phyloP scores from a whole-genome alignment of 148 eudicot genomes.

The Diospyros kaki region DNA sequence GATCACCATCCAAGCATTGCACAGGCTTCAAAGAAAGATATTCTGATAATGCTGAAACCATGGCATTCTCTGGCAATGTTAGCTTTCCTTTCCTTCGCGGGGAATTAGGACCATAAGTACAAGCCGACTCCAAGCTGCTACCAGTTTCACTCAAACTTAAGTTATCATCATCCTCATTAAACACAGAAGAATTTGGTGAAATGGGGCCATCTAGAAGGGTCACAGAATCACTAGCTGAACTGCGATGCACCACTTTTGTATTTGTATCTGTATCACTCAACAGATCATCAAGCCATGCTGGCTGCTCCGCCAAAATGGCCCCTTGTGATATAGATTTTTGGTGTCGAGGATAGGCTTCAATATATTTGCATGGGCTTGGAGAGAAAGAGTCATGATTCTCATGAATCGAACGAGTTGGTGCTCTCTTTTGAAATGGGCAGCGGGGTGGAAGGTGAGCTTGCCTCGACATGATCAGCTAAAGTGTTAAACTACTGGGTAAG shows the following conservation, averaged over 20 bases:
- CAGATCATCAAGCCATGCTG: slow-evolving; percentile 62
- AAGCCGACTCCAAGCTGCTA: slow-evolving; percentile 34
- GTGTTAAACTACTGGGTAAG: not conserved
- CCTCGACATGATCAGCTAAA: slow-evolving; percentile 43
- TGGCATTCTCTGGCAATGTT: slow-evolving; percentile 34
- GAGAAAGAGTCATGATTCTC: slow-evolving; percentile 21
- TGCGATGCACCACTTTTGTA: slow-evolving; percentile 30
- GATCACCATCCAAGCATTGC: slow-evolving; percentile 26
- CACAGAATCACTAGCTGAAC: slow-evolving; percentile 56
- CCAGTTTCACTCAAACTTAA: slow-evolving; percentile 29
- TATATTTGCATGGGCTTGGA: slow-evolving; percentile 17
- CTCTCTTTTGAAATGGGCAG: slow-evolving; percentile 48
- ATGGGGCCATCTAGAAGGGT: slow-evolving; percentile 37
- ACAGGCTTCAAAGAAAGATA: slow-evolving; percentile 31
- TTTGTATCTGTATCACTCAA: slow-evolving; percentile 41
- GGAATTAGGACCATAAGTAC: slow-evolving; percentile 69
- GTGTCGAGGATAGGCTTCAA: slow-evolving; percentile 25
- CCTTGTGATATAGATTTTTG: slow-evolving; percentile 50
- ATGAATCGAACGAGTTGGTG: slow-evolving; percentile 1
- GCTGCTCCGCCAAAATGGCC: slow-evolving; percentile 46
- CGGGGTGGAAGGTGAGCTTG: slow-evolving; percentile 70
- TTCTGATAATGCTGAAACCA: slow-evolving; percentile 53
- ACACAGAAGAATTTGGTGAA: slow-evolving; percentile 15
- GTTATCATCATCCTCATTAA: slow-evolving; percentile 18
- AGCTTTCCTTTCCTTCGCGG: slow-evolving; percentile 46